Conservation (phyloP, 129 eudicot genomes). For the Artemisia annua region DNA sequence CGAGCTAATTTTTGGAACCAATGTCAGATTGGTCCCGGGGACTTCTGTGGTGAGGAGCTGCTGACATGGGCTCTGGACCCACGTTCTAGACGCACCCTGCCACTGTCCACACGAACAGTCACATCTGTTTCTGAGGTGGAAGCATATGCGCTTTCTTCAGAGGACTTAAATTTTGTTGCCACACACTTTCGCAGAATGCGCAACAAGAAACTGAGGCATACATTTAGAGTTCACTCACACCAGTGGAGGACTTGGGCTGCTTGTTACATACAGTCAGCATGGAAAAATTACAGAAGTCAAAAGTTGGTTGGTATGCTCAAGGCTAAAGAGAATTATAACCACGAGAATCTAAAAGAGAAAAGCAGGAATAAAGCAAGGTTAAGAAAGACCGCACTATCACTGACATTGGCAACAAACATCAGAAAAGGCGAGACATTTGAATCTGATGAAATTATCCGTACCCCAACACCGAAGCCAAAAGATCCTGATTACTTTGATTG, state of each 20-base stretch:
- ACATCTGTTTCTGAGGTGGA: slow-evolving; percentile 64
- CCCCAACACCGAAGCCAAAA: slow-evolving; percentile 53
- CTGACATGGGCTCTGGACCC: slow-evolving; percentile 76
- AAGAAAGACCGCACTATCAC: slow-evolving; percentile 28
- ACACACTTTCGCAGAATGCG: slow-evolving; percentile 59
- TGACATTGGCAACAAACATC: slow-evolving; percentile 27
- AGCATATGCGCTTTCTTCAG: slow-evolving; percentile 63
- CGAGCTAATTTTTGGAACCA: slow-evolving; percentile 59
- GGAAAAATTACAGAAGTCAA: slow-evolving; percentile 53
- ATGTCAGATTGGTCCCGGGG: slow-evolving; percentile 63
- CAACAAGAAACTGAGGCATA: slow-evolving; percentile 66
- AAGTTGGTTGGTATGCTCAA: slow-evolving; percentile 44
- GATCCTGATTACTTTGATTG: slow-evolving; percentile 63
- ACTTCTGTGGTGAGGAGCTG: slow-evolving; percentile 84
- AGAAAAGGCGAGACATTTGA: slow-evolving; percentile 33
- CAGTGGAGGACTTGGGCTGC: slow-evolving; percentile 98
- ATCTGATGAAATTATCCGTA: slow-evolving; percentile 33
- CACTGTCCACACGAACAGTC: slow-evolving; percentile 70
- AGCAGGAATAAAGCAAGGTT: slow-evolving; percentile 19
- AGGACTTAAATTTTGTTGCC: slow-evolving; percentile 69
- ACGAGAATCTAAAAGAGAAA: slow-evolving; percentile 24
- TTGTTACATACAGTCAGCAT: slow-evolving; percentile 73
- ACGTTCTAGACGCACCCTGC: slow-evolving; percentile 53
- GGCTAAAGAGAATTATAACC: slow-evolving; percentile 38
- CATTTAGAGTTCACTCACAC: slow-evolving; percentile 69